Percentiles rank a stretch among this genome's conserved stretches.
Conservation (phyloP, 257 asterid genomes). For the Handroanthus guayacan region DNA sequence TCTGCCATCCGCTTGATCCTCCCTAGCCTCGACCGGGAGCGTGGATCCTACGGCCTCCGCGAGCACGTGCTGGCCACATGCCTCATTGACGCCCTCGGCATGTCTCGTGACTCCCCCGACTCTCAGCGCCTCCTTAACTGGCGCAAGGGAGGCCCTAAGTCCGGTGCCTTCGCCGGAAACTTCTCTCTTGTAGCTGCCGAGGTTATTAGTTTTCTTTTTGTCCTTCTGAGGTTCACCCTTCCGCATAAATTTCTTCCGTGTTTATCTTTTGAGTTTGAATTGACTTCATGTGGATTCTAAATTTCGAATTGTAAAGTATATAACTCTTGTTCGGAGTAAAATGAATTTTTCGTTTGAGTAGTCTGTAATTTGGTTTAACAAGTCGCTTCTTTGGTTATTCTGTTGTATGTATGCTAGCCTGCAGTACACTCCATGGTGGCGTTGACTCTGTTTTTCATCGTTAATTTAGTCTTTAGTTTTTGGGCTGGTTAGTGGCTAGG, state of each 20-base stretch:
- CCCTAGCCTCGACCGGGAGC: slow-evolving; percentile 88
- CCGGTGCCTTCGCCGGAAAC: slow-evolving; percentile 80
- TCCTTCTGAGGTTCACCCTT: neutral
- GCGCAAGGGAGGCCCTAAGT: slow-evolving; percentile 91
- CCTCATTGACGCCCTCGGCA: slow-evolving; percentile 88
- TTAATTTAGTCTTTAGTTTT: neutral
- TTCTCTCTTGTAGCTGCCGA: slow-evolving; percentile 80
- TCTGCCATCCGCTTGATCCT: slow-evolving; percentile 83
- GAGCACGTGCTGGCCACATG: slow-evolving; percentile 95
- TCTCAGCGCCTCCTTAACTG: slow-evolving; percentile 87
- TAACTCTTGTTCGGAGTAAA: neutral
- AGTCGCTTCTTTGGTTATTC: neutral
- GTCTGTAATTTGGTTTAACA: neutral
- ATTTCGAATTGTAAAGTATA: neutral
- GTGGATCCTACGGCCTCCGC: slow-evolving; percentile 89
- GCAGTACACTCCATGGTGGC: neutral
- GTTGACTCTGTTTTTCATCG: neutral
- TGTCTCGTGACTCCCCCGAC: slow-evolving; percentile 91
- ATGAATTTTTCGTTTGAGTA: neutral
- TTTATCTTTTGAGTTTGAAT: neutral
- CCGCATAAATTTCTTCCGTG: neutral
- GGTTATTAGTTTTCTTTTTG: slow-evolving; percentile 42
- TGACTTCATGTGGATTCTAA: neutral
- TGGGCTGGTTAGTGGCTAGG: neutral
- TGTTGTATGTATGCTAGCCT: neutral